Evolutionary conservation across 495 filamentous ascomycete genomes (phyloP), one percentile per base, ranked within the genome.

Genomic region (Aspergillus diversus): DNA sequence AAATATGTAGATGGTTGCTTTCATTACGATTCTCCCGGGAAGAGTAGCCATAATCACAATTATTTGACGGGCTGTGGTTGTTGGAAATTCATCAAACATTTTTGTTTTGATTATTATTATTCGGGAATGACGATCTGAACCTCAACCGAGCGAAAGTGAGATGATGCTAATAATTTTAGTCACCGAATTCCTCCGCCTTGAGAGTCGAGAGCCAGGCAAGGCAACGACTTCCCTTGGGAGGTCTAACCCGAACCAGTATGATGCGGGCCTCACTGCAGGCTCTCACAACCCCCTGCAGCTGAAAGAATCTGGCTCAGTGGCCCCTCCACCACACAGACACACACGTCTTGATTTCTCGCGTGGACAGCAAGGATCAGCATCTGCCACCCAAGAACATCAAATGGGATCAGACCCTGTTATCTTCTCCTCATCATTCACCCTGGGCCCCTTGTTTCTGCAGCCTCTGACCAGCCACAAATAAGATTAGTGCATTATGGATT

Each of bases 361-460:
- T 66, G 63, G 67, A 62, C 43, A 61, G 57, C 67, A 69, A 64
- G 63, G 63, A 64, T 66, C 61, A 55, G 61, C 66, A 50, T 11
- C 52, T 59, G 60, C 60, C 33, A 61, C 33, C 54, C n/a, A 48
- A 9, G 39, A 43, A 17, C n/a, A 50, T 27, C 47, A 27, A 50
- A 27, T 50, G 47, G 47, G 3, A 50, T 31, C 16, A 16, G 17
- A 17, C 17, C 15, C 13, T 49, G 46, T 49, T 49, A 49, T 49
- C 46, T 49, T 6, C 46, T 49, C 17, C 15, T n/a, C 7, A 17
- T 16, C 46, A 16, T n/a, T 17, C 37, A 39, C 8, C 1, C 0
- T 7, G n/a, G 39, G 11, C n/a, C 39, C 39, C 39, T 43, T 43
- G 39, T 4, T 15, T 43, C 39, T 43, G 8, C 39, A 43, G 39